These are phyloP conservation scores for Viridothelium virens DNA, from an alignment of 495 filamentous ascomycete genomes.

Conservation along the genomic window DNA sequence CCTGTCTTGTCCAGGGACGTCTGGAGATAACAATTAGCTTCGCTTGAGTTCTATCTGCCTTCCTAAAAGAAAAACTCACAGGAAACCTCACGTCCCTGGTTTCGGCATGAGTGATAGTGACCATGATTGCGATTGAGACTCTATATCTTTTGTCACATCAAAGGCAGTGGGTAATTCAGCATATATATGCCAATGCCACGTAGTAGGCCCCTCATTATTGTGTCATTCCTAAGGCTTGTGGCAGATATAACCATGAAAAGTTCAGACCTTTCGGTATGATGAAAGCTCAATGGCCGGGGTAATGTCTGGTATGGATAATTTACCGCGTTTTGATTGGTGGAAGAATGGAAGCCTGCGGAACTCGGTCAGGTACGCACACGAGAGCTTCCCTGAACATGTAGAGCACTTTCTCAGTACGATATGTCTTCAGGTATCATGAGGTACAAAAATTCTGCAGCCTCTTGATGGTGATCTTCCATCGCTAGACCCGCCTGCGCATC, in stretches of 20 bases:
- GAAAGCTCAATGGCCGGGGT: background rate
- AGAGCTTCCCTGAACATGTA: background rate
- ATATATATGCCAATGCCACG: background rate
- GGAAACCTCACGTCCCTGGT: constrained; percentile 89
- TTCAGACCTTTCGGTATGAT: background rate
- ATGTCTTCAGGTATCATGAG: background rate
- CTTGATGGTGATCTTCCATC: too few species aligned
- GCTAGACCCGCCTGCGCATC: too few species aligned
- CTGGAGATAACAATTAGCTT: constrained; percentile 31
- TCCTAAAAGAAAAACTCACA: constrained; percentile 38
- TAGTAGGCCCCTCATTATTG: background rate
- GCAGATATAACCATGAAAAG: background rate
- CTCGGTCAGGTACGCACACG: background rate
- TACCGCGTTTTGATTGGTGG: background rate
- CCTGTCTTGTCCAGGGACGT: constrained; percentile 92
- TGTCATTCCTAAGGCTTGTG: background rate
- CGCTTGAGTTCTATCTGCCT: constrained; percentile 3
- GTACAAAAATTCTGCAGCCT: background rate
- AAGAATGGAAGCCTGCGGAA: background rate
- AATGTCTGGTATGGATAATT: background rate
- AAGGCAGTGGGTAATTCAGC: constrained; percentile 1
- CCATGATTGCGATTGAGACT: constrained; percentile 35
- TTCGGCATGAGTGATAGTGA: constrained; percentile 72
- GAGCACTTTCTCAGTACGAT: background rate
- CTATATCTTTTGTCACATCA: background rate